These are phyloP conservation scores for Andrographis paniculata DNA, from an alignment of 305 asterid species.

Conservation along the genomic window DNA sequence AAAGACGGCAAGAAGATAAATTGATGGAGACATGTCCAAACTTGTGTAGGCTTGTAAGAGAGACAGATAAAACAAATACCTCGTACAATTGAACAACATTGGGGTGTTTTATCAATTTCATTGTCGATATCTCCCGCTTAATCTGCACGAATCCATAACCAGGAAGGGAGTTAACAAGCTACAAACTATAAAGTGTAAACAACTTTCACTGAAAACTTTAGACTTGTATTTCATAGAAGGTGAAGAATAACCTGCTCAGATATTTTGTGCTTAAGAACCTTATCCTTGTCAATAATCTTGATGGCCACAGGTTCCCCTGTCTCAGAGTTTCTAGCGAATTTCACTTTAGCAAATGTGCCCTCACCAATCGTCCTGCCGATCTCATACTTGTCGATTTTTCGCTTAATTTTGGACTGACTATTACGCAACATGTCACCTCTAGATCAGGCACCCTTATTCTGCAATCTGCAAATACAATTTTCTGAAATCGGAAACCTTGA, in stretches of 20 bases:
- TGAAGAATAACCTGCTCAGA: constrained; percentile 46
- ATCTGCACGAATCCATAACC: constrained; percentile 30
- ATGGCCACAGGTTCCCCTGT: constrained; percentile 47
- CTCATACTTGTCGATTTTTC: constrained; percentile 53
- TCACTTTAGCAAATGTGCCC: constrained; percentile 69
- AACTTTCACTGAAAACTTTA: neutral
- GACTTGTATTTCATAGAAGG: neutral
- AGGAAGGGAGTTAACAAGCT: neutral
- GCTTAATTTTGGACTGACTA: constrained; percentile 43
- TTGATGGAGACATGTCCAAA: neutral
- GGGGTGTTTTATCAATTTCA: constrained; percentile 58
- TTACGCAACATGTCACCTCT: constrained; percentile 13
- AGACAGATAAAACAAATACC: constrained; percentile 23
- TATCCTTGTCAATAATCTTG: constrained; percentile 60
- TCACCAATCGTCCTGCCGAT: constrained; percentile 68
- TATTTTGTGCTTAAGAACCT: constrained; percentile 64
- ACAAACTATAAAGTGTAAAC: neutral
- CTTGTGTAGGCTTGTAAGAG: neutral
- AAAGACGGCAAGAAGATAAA: neutral
- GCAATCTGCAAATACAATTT: constrained; percentile 7
- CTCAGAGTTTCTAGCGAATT: constrained; percentile 58
- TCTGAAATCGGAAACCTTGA: neutral
- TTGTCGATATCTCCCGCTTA: constrained; percentile 51
- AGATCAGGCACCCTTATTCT: constrained; percentile 3
- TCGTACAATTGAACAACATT: constrained; percentile 47